Evolutionary conservation across 2,329 filamentous ascomycete genomes (phyloP).

Genomic region (Trematosphaeria pertusa): DNA sequence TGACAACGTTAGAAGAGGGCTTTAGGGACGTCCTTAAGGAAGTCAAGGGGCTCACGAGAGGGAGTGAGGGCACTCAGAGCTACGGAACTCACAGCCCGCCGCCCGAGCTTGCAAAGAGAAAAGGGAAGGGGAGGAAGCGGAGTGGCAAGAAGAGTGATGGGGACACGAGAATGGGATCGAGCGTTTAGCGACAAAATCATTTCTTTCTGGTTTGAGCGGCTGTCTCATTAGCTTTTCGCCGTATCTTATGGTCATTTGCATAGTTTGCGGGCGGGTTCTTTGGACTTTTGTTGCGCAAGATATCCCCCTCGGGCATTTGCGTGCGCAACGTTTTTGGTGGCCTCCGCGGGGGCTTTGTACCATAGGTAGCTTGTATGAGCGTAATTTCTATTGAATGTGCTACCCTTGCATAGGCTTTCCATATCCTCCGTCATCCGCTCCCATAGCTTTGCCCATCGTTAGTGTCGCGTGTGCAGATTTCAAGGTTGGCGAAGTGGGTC

Average conservation of each 20-base stretch:
- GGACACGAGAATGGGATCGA: slow-evolving; percentile 38
- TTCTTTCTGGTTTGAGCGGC: background rate
- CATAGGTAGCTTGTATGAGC: background rate
- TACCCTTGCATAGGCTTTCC: no score
- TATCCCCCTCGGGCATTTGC: slow-evolving; percentile 1
- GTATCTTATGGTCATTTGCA: background rate
- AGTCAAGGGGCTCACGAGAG: slow-evolving; percentile 69
- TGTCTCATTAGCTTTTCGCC: slow-evolving; percentile 2
- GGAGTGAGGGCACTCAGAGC: slow-evolving; percentile 34
- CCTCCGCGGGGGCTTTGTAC: background rate
- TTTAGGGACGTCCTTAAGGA: slow-evolving; percentile 87
- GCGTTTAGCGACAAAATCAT: slow-evolving; percentile 17
- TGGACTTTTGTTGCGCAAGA: background rate
- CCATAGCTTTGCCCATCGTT: no score
- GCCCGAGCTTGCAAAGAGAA: slow-evolving; percentile 32
- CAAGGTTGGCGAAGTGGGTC: no score
- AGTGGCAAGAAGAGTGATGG: slow-evolving; percentile 23
- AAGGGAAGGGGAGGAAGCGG: slow-evolving; percentile 42
- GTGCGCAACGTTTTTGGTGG: background rate
- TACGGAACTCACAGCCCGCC: slow-evolving; percentile 37
- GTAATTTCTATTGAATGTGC: background rate
- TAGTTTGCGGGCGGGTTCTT: background rate
- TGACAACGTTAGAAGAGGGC: slow-evolving; percentile 92
- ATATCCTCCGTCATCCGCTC: no score
- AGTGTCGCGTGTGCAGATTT: no score